Conservation (phyloP, 2,329 filamentous ascomycete species). For the Blastomyces parvus region DNA sequence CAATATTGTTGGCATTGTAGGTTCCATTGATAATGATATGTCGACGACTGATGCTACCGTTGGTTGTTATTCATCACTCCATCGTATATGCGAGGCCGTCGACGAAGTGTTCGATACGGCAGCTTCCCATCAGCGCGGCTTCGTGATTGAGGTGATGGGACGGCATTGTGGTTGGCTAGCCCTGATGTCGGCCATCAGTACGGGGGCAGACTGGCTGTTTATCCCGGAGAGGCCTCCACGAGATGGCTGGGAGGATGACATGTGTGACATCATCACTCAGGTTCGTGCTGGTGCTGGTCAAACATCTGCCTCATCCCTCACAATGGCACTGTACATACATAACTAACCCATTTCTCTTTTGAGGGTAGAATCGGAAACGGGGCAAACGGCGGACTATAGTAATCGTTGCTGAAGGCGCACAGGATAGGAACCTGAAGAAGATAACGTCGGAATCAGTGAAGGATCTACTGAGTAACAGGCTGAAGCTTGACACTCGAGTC, state of each 20-base stretch:
- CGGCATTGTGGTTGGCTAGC: conserved; percentile 96
- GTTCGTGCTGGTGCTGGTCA: conserved; percentile 35
- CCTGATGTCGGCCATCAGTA: conserved; percentile 89
- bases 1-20: conserved; percentile 93
- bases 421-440: conserved; percentile 72
- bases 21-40: conserved; percentile 97
- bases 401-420: conserved; percentile 91
- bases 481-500: conserved; percentile 82
- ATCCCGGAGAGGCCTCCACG: conserved; percentile 87
- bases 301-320: too few species aligned
- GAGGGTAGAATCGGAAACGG: conserved; percentile 62
- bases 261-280: conserved; percentile 67
- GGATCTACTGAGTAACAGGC: conserved; percentile 69
- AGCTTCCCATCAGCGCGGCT: conserved; percentile 89
- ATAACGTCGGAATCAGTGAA: conserved; percentile 77
- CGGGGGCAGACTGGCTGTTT: conserved; percentile 92
- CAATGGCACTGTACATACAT: too few species aligned
- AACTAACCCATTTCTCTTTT: conserved; percentile 7
- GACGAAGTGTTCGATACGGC: conserved; percentile 91
- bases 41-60: conserved; percentile 96
- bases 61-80: conserved; percentile 87
- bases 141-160: conserved; percentile 98
- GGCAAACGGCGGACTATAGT: conserved; percentile 98
- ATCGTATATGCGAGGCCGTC: conserved; percentile 88
- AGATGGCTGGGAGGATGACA: conserved; percentile 80